Percentiles rank a stretch among this genome's conserved stretches.
Evolutionary conservation across 2,329 filamentous ascomycete genomes (phyloP).

Genomic region (Coccinonectria pachysandricola): DNA sequence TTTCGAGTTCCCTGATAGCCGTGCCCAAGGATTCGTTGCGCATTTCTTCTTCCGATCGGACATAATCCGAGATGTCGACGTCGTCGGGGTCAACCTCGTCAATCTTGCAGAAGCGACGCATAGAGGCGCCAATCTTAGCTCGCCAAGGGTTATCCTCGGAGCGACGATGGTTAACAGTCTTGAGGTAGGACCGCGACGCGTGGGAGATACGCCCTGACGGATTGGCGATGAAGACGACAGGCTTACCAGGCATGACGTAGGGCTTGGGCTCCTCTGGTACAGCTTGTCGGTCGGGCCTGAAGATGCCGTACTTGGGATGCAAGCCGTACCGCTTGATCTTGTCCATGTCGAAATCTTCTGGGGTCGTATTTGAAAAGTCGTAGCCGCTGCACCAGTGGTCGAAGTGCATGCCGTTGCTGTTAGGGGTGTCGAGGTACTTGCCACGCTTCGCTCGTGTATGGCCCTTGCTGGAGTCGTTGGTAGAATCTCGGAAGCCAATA

Average conservation of each 20-base stretch:
- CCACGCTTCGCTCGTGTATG: conserved; percentile 43
- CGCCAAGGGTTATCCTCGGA: conserved; percentile 24
- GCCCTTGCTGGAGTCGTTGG: conserved; percentile 43
- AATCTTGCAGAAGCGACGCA: conserved; percentile 29
- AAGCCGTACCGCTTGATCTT: conserved; percentile 38
- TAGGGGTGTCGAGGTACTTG: conserved; percentile 43
- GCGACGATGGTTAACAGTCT: conserved; percentile 25
- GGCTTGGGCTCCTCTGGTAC: conserved; percentile 29
- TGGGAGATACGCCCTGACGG: conserved; percentile 37
- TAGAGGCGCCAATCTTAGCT: conserved; percentile 23
- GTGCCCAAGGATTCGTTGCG: conserved; percentile 26
- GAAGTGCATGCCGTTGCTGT: conserved; percentile 42
- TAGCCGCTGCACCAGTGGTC: conserved; percentile 44
- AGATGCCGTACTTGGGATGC: conserved; percentile 44
- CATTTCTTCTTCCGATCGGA: conserved; percentile 24
- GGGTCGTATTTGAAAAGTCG: conserved; percentile 38
- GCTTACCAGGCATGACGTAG: conserved; percentile 34
- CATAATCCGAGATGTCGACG: conserved; percentile 22
- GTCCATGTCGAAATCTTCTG: conserved; percentile 41
- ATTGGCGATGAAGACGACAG: conserved; percentile 38
- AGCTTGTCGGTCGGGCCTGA: conserved; percentile 38
- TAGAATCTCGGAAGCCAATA: conserved; percentile 50
- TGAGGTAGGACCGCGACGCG: conserved; percentile 34
- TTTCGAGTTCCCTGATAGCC: conserved; percentile 23
- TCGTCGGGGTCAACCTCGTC: conserved; percentile 24